These are phyloP conservation scores for Oehlia diaphana DNA, from an alignment of 192 early-diverging fungal species.

Conservation along the genomic window DNA sequence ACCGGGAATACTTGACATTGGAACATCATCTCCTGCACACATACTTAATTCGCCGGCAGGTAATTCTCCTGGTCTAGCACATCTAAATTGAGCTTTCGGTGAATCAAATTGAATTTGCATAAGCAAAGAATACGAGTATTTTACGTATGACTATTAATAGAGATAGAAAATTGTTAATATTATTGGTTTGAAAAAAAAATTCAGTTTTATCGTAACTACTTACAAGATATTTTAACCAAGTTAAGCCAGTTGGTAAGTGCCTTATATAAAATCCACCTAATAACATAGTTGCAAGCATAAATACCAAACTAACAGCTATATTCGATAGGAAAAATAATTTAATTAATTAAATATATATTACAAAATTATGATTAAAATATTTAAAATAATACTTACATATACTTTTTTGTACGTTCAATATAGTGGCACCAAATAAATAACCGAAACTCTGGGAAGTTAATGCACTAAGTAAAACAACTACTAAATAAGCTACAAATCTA, in stretches of 20 bases:
- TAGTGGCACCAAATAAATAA: no score
- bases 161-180: neutral
- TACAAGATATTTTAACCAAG: neutral
- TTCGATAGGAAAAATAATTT: neutral
- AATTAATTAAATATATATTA: neutral
- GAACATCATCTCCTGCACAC: no score
- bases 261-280: no score
- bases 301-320: neutral
- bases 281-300: no score
- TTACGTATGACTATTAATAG: no score
- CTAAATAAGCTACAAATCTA: no score
- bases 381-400: no score
- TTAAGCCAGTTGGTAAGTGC: neutral
- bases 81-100: no score
- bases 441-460: no score
- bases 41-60: neutral
- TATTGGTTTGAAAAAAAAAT: neutral
- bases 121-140: neutral
- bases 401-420: no score
- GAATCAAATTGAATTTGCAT: neutral
- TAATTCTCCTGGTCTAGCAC: neutral
- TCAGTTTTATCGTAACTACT: no score
- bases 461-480: no score
- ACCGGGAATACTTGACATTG: neutral
- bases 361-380: neutral